Evolutionary conservation across 176 grass and related monocot genomes (phyloP).

Genomic region (Thalia dealbata): DNA sequence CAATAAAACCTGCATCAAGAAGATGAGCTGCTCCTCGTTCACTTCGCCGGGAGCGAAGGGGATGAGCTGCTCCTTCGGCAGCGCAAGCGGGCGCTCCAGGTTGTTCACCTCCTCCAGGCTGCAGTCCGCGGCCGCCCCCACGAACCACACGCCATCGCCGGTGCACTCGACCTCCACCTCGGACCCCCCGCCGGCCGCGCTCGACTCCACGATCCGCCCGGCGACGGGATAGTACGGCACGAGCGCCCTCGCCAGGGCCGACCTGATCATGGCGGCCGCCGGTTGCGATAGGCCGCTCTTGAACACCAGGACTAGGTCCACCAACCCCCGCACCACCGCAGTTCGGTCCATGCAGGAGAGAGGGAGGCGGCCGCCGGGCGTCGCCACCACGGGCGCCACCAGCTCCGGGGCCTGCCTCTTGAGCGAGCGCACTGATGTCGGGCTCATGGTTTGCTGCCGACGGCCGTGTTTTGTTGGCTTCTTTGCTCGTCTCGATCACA

Average conservation of each 20-base stretch:
- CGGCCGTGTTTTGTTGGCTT: background rate
- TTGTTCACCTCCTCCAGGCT: constrained; percentile 44
- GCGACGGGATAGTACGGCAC: constrained; percentile 59
- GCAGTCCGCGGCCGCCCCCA: constrained; percentile 51
- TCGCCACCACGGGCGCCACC: constrained; percentile 24
- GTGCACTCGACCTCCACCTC: constrained; percentile 59
- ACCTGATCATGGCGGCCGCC: constrained; percentile 16
- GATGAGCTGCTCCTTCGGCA: constrained; percentile 59
- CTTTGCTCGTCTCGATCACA: background rate
- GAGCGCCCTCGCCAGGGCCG: constrained; percentile 40
- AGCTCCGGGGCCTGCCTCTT: constrained; percentile 32
- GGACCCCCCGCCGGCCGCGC: too few relatives aligned
- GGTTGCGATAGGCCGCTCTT: background rate
- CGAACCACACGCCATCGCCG: constrained; percentile 57
- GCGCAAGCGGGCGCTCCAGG: constrained; percentile 62
- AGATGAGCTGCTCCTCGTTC: constrained; percentile 39
- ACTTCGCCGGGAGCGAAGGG: constrained; percentile 36
- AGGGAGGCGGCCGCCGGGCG: constrained; percentile 35
- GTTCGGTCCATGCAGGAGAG: constrained; percentile 62
- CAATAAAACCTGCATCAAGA: constrained; percentile 45
- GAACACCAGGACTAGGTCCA: constrained; percentile 65
- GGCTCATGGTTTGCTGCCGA: background rate
- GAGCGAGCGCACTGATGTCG: background rate
- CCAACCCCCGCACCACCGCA: constrained; percentile 36
- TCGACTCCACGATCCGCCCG: constrained; percentile 43